Percentiles rank a stretch among this genome's conserved stretches.
Conservation (phyloP, 164 flowering plant species). For the Piper betle region DNA sequence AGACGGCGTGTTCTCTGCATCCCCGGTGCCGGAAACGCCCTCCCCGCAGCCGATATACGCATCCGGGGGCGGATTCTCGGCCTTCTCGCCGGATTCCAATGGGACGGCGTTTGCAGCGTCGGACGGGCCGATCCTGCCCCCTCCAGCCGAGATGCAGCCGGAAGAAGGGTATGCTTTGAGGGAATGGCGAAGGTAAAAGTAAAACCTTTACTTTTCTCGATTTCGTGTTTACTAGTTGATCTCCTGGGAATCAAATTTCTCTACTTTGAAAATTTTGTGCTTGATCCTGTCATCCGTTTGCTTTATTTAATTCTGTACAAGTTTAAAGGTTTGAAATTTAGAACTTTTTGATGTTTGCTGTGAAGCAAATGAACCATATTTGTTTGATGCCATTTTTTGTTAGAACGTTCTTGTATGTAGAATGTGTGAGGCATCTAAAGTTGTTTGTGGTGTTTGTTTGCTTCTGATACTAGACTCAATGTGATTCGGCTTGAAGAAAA, state of each 20-base stretch:
- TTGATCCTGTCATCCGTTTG: background rate
- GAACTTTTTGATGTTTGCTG: background rate
- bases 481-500: constrained; percentile 44
- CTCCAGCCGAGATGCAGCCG: constrained; percentile 26
- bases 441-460: too few species aligned
- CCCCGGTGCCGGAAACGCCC: constrained; percentile 12
- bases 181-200: constrained; percentile 42
- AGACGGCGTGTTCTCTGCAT: constrained; percentile 11
- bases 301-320: background rate
- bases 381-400: too few species aligned
- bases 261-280: background rate
- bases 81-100: constrained; percentile 20
- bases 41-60: constrained; percentile 14
- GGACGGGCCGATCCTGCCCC: constrained; percentile 21
- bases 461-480: constrained; percentile 23
- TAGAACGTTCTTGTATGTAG: too few species aligned
- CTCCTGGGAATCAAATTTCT: background rate
- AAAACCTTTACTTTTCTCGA: background rate
- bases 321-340: too few species aligned
- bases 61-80: constrained; percentile 11
- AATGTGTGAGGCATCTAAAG: too few species aligned
- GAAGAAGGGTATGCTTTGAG: constrained; percentile 39
- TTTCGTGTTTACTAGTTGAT: background rate
- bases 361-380: background rate
- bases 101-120: constrained; percentile 11